Percentiles rank a stretch among this genome's conserved stretches.
phyloP scores from a whole-genome alignment of 257 asterid genomes.

The Solanum gandarillasii region DNA sequence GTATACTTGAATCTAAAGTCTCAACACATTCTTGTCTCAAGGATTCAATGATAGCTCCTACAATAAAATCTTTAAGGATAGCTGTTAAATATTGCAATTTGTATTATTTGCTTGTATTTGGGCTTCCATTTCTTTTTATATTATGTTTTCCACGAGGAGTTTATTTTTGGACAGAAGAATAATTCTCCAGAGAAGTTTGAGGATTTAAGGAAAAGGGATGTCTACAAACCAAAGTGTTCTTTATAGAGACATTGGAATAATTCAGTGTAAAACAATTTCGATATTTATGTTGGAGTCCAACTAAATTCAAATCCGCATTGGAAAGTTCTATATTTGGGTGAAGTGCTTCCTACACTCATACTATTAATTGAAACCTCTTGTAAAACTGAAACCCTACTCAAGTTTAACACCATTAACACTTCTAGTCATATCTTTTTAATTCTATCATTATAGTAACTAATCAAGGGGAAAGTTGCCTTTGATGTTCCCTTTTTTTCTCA shows the following conservation, averaged over 20 bases:
- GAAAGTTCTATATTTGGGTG: too few relatives aligned
- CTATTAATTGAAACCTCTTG: too few relatives aligned
- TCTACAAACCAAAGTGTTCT: not conserved
- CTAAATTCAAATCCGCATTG: too few relatives aligned
- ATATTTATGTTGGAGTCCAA: too few relatives aligned
- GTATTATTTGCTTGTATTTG: not conserved
- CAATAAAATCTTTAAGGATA: not conserved
- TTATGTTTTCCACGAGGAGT: not conserved
- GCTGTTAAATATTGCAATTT: not conserved
- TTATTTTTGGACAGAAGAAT: not conserved
- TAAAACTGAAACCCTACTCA: too few relatives aligned
- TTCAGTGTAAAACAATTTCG: not conserved
- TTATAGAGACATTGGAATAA: too few relatives aligned
- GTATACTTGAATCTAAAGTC: not conserved
- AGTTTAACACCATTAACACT: too few relatives aligned
- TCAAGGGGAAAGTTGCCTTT: not conserved
- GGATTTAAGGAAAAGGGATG: not conserved
- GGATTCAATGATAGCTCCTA: not conserved
- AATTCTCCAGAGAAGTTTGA: not conserved
- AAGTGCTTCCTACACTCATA: too few relatives aligned
- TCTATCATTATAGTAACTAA: too few relatives aligned
- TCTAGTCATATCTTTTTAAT: too few relatives aligned
- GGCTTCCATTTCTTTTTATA: not conserved
- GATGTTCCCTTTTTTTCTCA: not conserved
- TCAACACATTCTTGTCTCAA: not conserved